phyloP scores from a whole-genome alignment of 768 basidiomycete genomes.

The Lentinula sp. region DNA sequence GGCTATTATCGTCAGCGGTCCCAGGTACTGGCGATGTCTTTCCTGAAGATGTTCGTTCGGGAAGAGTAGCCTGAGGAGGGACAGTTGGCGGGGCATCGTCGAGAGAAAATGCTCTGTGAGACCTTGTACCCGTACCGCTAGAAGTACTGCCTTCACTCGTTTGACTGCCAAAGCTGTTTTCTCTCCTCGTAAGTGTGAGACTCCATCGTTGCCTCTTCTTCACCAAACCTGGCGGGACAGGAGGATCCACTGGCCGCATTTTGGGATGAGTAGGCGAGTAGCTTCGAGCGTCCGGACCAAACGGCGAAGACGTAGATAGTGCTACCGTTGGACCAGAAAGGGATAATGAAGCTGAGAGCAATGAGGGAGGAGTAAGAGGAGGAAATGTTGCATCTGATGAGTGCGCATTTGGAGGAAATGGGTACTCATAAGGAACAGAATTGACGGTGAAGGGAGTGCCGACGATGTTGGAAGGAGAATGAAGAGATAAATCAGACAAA shows the following conservation, averaged over 20 bases:
- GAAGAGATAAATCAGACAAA: background rate
- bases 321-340: background rate
- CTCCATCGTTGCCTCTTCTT: conserved; percentile 4
- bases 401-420: background rate
- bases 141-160: background rate
- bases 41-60: background rate
- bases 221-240: background rate
- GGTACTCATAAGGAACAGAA: background rate
- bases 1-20: background rate
- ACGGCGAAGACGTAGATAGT: background rate
- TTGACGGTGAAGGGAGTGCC: conserved; percentile 3
- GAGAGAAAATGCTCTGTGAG: background rate
- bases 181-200: background rate
- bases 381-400: background rate
- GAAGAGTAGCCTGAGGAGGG: background rate
- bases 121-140: background rate
- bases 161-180: background rate
- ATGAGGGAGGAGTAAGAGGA: background rate
- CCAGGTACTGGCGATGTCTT: background rate
- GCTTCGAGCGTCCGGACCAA: background rate
- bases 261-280: conserved; percentile 4
- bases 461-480: conserved; percentile 4
- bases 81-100: background rate
- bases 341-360: background rate
- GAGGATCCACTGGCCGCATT: background rate